Evolutionary conservation across 192 early-diverging fungal genomes (phyloP).

Genomic region (Gryganskiella cystojenkinii): DNA sequence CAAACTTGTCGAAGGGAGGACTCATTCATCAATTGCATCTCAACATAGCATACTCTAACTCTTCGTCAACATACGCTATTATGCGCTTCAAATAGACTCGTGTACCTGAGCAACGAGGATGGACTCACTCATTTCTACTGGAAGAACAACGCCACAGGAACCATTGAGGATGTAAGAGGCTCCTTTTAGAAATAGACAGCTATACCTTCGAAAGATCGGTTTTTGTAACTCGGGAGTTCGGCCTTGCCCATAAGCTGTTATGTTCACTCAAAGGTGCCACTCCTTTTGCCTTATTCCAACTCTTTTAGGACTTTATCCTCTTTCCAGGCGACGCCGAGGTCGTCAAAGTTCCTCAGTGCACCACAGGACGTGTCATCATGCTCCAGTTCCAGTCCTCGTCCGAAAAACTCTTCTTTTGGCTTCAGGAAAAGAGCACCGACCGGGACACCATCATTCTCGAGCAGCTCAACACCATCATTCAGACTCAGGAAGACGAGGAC

Average conservation of each 20-base stretch:
- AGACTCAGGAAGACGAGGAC: slow-evolving; percentile 39
- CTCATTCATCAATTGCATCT: not conserved
- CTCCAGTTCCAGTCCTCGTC: slow-evolving; percentile 86
- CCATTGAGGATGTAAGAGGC: slow-evolving; percentile 32
- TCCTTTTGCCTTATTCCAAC: too few species aligned
- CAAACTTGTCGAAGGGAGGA: not conserved
- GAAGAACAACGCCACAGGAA: slow-evolving; percentile 71
- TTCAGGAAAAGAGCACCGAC: slow-evolving; percentile 74
- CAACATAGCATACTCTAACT: not conserved
- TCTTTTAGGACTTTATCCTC: slow-evolving; percentile 69
- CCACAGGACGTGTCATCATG: slow-evolving; percentile 81
- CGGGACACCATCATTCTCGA: slow-evolving; percentile 66
- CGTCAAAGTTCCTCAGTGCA: slow-evolving; percentile 60
- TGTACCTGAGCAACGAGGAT: slow-evolving; percentile 74
- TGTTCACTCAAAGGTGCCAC: too few species aligned
- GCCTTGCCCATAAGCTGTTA: too few species aligned
- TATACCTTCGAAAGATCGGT: not conserved
- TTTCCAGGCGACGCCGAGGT: slow-evolving; percentile 85
- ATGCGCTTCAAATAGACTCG: slow-evolving; percentile 40
- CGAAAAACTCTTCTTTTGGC: slow-evolving; percentile 87
- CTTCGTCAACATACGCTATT: not conserved
- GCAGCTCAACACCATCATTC: slow-evolving; percentile 68
- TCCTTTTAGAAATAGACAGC: not conserved
- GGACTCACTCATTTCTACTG: slow-evolving; percentile 83
- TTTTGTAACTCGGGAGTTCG: not conserved